Conservation (phyloP, 495 filamentous ascomycete genomes). For the Neurospora terricola region DNA sequence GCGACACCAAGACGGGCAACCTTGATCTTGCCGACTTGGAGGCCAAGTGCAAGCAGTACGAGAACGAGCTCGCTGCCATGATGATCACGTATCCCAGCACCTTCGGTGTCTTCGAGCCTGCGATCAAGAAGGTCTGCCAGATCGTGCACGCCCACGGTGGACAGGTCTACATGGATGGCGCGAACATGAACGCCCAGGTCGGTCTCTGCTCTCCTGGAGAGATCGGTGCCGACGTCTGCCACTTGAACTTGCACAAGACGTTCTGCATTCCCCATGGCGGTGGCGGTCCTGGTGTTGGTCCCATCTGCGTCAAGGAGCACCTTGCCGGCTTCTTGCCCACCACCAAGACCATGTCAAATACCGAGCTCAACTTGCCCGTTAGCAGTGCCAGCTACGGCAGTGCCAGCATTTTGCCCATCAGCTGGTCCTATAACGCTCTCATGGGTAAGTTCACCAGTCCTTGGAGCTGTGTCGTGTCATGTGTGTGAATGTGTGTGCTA, state of each 20-base stretch:
- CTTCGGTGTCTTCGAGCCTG: constrained; percentile 91
- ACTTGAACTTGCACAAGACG: constrained; percentile 96
- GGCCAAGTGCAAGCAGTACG: constrained; percentile 79
- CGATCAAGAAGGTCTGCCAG: constrained; percentile 75
- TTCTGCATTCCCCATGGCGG: constrained; percentile 99
- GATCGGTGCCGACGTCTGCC: constrained; percentile 96
- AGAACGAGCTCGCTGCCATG: constrained; percentile 79
- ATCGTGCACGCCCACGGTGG: constrained; percentile 84
- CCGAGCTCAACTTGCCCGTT: constrained; percentile 50
- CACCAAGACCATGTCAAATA: constrained; percentile 38
- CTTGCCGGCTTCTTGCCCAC: constrained; percentile 72
- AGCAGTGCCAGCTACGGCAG: constrained; percentile 85
- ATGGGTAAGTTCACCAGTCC: constrained; percentile 51
- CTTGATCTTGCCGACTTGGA: constrained; percentile 80
- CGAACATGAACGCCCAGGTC: constrained; percentile 99
- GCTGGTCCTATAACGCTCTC: constrained; percentile 95
- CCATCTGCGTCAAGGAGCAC: constrained; percentile 84
- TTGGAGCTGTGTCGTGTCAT: background rate
- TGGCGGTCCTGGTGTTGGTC: constrained; percentile 89
- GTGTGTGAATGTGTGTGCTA: constrained; percentile 2
- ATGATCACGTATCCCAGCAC: constrained; percentile 99
- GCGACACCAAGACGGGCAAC: constrained; percentile 79
- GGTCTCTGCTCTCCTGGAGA: constrained; percentile 94
- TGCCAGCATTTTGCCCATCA: constrained; percentile 91
- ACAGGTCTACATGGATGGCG: constrained; percentile 98